A percentile compares a stretch with the other conserved stretches of the same genome.
Evolutionary conservation across 345 rosid genomes (phyloP).

Genomic region (Corchorus capsularis): DNA sequence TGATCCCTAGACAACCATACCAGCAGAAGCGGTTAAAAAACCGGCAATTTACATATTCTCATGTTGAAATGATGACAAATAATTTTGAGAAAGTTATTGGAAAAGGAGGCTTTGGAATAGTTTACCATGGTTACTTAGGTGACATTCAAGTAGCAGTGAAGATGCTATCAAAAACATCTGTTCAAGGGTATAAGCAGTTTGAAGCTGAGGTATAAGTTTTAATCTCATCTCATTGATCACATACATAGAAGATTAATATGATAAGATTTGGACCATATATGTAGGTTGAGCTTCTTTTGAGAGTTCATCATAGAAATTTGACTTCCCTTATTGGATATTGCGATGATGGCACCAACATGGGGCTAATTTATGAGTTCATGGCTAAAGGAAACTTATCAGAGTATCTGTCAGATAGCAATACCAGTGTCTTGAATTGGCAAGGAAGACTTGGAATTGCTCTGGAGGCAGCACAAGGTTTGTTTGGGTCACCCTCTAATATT

Average conservation of each 20-base stretch:
- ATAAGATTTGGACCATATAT: too few species aligned
- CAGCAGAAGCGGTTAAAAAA: conserved; percentile 21
- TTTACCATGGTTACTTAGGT: conserved; percentile 42
- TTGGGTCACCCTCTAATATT: background rate
- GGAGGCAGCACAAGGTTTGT: background rate
- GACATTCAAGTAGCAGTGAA: conserved; percentile 47
- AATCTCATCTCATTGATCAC: background rate
- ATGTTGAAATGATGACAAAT: conserved; percentile 39
- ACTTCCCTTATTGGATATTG: background rate
- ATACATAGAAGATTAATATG: background rate
- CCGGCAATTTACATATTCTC: conserved; percentile 32
- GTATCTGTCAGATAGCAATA: conserved; percentile 15
- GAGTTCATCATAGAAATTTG: conserved; percentile 39
- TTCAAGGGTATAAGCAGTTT: conserved; percentile 50
- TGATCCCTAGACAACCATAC: too few species aligned
- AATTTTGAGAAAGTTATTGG: conserved; percentile 42
- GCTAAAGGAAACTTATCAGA: conserved; percentile 26
- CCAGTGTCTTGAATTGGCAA: background rate
- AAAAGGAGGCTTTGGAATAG: conserved; percentile 49
- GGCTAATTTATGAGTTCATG: conserved; percentile 38
- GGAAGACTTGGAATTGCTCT: background rate
- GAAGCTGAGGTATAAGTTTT: conserved; percentile 37
- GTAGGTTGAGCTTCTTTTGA: conserved; percentile 43
- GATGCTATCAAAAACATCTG: conserved; percentile 42
- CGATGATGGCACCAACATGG: conserved; percentile 5